Percentiles rank a stretch among this genome's conserved stretches.
These are phyloP conservation scores for Trichoderma pleuroti DNA, from an alignment of 2,329 filamentous ascomycete species.

Conservation along the genomic window DNA sequence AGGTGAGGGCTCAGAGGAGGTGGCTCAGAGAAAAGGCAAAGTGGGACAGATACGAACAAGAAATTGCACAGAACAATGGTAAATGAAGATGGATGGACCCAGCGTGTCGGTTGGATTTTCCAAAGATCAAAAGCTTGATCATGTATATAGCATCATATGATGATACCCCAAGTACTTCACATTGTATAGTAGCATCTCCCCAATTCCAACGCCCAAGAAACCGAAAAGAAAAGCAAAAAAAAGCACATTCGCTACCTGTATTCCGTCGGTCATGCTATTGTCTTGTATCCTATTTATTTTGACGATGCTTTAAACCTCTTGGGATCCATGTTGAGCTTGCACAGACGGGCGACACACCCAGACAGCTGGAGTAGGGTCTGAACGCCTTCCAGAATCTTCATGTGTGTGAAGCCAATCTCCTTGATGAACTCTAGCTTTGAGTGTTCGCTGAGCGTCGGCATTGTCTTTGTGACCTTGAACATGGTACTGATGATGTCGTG, in stretches of 20 bases:
- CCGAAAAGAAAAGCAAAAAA: constrained; percentile 24
- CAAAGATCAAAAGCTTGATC: neutral
- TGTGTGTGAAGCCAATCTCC: constrained; percentile 98
- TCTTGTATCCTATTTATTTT: constrained; percentile 32
- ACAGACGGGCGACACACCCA: constrained; percentile 85
- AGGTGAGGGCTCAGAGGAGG: constrained; percentile 61
- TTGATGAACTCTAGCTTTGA: constrained; percentile 96
- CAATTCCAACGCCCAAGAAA: constrained; percentile 34
- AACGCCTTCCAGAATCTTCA: constrained; percentile 97
- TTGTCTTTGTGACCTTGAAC: constrained; percentile 97
- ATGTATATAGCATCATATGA: constrained; percentile 16
- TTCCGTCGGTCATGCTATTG: constrained; percentile 7
- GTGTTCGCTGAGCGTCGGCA: constrained; percentile 87
- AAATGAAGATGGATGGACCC: constrained; percentile 25
- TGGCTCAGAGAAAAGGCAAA: constrained; percentile 61
- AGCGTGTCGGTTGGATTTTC: neutral
- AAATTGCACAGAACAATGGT: constrained; percentile 47
- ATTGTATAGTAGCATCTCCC: constrained; percentile 11
- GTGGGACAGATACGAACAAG: constrained; percentile 65
- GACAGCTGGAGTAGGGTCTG: constrained; percentile 92
- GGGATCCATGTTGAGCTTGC: constrained; percentile 95
- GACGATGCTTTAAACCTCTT: constrained; percentile 61
- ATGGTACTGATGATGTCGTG: constrained; percentile 99
- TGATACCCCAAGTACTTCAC: constrained; percentile 14
- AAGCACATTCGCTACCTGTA: constrained; percentile 25